Base-by-base conservation (phyloP, 768 basidiomycete species). In the Boletales sp. region DNA sequence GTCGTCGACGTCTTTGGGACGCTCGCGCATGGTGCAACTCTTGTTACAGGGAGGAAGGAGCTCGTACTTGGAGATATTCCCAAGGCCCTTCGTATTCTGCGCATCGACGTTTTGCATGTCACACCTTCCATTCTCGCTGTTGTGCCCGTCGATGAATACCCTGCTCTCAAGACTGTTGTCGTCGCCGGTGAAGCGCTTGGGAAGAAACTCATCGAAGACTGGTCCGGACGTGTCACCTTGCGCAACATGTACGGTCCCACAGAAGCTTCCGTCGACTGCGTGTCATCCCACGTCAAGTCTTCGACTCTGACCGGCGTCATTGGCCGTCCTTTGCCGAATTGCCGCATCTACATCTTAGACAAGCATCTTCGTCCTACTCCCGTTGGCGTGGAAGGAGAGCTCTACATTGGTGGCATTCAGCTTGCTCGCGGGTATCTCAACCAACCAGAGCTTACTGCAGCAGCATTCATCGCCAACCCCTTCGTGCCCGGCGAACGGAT, bases 161-260 rank as follows among this genome's bases (percentile, higher is more conserved):
- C 67, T n/a, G 52, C 45, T 27, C 58, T 69, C 9, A 43, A 60
- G 19, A 65, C 62, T 9, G 42, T 68, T 18, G 61, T 69, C 12
- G 61, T 68, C 17, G 58, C 58, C 1, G 58, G 58, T 14, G 58
- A 59, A 40, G 58, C 59, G 9, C 58, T 60, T 8, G 51, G 58
- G n/a, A 60, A 53, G 41, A 60, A 60, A 19, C 44, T 60, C 9
- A 53, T 60, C n/a, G 48, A 59, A 40, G 57, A 61, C 27, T 67
- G 61, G 63, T 61, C 57, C 2, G 48, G 50, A 31, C 57, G 40
- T 4, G 62, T 69, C 43, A 57, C 49, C 24, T 39, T 68, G 32
- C 64, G 59, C 36, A 68, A 68, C 51, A 67, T 63, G 61, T 69
- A 69, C 39, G 67, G 66, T n/a, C 67, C 67, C 11, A 68, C 67